Percentiles rank a stretch among this genome's conserved stretches.
Evolutionary conservation across 139 green algal genomes (phyloP).

Genomic region (Pleodorina starrii): DNA sequence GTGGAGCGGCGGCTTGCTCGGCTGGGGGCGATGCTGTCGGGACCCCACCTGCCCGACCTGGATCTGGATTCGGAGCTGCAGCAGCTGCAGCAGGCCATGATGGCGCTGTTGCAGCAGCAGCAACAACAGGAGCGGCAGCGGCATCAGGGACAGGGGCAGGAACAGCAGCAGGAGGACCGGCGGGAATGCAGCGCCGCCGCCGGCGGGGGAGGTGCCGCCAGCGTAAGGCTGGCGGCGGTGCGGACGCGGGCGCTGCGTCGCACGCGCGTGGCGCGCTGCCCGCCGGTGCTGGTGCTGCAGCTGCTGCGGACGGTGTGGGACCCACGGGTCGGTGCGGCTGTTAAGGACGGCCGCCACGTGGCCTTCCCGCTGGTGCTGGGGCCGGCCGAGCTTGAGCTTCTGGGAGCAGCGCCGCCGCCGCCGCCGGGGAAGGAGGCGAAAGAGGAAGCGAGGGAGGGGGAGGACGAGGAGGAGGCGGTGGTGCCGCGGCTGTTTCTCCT

Average conservation of each 20-base stretch:
- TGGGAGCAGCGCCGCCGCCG: neutral
- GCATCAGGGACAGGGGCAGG: neutral
- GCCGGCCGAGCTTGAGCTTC: neutral
- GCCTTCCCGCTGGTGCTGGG: conserved; percentile 11
- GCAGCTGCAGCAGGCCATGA: too few relatives aligned
- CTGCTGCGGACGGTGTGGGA: conserved; percentile 23
- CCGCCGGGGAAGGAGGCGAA: too few relatives aligned
- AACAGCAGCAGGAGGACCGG: too few relatives aligned
- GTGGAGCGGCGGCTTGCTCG: neutral
- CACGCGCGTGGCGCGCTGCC: neutral
- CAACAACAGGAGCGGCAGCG: neutral
- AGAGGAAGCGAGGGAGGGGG: neutral
- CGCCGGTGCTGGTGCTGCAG: conserved; percentile 32
- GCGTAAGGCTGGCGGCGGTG: neutral
- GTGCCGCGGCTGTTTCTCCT: neutral
- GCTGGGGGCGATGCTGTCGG: neutral
- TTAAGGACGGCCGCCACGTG: conserved; percentile 22
- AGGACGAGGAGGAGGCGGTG: neutral
- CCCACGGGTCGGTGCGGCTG: neutral
- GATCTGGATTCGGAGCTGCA: neutral
- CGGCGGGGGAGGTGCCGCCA: neutral
- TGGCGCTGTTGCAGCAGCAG: neutral
- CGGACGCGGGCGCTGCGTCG: neutral
- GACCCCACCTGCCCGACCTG: conserved; percentile 6
- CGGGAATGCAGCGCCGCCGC: neutral